Percentiles rank a stretch among this genome's conserved stretches.
Conservation (phyloP, 2,329 filamentous ascomycete species). For the Corinectria fuckeliana region DNA sequence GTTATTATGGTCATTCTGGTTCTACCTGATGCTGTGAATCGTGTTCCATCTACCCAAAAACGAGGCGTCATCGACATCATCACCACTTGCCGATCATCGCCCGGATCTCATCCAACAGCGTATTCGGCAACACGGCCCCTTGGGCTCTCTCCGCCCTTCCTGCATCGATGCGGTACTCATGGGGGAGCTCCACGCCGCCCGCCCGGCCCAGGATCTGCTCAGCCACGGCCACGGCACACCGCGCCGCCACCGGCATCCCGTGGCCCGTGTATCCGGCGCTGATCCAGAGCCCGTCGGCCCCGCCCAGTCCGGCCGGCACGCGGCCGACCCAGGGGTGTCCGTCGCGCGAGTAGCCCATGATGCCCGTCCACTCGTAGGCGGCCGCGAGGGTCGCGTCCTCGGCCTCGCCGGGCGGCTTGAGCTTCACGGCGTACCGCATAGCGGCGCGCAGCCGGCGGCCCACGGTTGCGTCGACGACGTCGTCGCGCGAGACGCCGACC, state of each 20-base stretch:
- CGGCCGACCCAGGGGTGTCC: slow-evolving; percentile 72
- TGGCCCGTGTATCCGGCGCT: slow-evolving; percentile 75
- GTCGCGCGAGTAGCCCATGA: slow-evolving; percentile 79
- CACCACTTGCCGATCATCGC: slow-evolving; percentile 27
- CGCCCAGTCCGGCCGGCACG: slow-evolving; percentile 62
- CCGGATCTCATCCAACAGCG: slow-evolving; percentile 36
- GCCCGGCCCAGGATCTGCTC: slow-evolving; percentile 59
- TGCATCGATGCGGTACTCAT: slow-evolving; percentile 48
- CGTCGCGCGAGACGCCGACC: slow-evolving; percentile 66
- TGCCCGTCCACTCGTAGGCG: slow-evolving; percentile 76
- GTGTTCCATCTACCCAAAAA: neutral
- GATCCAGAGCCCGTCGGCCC: slow-evolving; percentile 58
- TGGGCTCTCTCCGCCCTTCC: slow-evolving; percentile 37
- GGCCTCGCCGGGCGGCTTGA: slow-evolving; percentile 42
- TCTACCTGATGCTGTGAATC: neutral
- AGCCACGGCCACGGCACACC: slow-evolving; percentile 69
- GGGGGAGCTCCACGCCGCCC: slow-evolving; percentile 51
- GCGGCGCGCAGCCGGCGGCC: slow-evolving; percentile 61
- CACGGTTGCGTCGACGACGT: slow-evolving; percentile 60
- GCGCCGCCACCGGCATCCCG: slow-evolving; percentile 76
- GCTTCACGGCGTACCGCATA: slow-evolving; percentile 50
- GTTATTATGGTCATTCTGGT: neutral
- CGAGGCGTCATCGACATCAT: neutral
- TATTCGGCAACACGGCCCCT: slow-evolving; percentile 31
- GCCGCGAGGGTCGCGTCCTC: slow-evolving; percentile 56